Conservation (phyloP, 805 yeast genomes). For the Debaryomyces prosopidis region DNA sequence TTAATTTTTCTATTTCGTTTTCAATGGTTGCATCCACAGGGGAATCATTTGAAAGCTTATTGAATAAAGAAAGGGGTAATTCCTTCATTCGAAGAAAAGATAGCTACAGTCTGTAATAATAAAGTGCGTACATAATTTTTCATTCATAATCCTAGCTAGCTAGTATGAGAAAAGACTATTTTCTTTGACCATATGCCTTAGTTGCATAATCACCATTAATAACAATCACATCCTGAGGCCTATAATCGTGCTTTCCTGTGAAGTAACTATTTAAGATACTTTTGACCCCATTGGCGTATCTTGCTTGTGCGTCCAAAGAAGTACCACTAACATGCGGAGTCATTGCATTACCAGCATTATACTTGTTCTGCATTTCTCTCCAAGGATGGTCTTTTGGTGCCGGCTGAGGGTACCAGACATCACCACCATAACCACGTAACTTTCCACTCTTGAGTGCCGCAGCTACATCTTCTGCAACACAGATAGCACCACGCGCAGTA, state of each 20-base stretch:
- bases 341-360: slow-evolving; percentile 81
- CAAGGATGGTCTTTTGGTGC: slow-evolving; percentile 78
- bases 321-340: slow-evolving; percentile 83
- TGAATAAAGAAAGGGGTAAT: background rate
- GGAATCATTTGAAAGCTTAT: background rate
- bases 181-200: slow-evolving; percentile 62
- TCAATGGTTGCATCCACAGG: background rate
- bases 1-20: background rate
- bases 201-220: slow-evolving; percentile 73
- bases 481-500: slow-evolving; percentile 83
- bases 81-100: background rate
- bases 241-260: slow-evolving; percentile 61
- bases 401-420: slow-evolving; percentile 86
- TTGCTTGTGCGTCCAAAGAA: slow-evolving; percentile 73
- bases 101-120: background rate
- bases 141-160: background rate
- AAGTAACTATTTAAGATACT: slow-evolving; percentile 64
- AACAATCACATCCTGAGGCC: slow-evolving; percentile 75
- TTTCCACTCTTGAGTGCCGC: slow-evolving; percentile 71
- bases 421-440: slow-evolving; percentile 80
- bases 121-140: background rate
- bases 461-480: slow-evolving; percentile 71
- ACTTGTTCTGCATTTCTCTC: slow-evolving; percentile 65
- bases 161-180: slow-evolving; percentile 5
- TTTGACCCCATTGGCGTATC: slow-evolving; percentile 72